phyloP scores from a whole-genome alignment of 2,329 filamentous ascomycete genomes.

The Zasmidium angulare region DNA sequence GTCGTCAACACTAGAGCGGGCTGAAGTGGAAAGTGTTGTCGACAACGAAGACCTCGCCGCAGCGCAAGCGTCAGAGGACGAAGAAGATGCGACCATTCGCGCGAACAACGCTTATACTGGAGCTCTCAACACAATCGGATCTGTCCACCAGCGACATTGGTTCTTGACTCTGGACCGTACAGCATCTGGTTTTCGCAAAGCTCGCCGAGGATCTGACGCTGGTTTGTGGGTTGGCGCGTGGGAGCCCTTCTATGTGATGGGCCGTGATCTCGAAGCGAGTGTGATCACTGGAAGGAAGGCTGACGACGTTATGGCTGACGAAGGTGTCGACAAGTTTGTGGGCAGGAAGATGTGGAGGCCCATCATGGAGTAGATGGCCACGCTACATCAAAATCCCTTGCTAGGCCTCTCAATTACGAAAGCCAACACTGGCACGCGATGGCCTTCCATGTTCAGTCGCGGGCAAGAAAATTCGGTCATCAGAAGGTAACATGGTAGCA shows the following conservation, averaged over 20 bases:
- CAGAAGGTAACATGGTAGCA: slow-evolving; percentile 68
- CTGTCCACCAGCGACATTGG: slow-evolving; percentile 67
- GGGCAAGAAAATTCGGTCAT: slow-evolving; percentile 76
- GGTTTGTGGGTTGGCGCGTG: slow-evolving; percentile 43
- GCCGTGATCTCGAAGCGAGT: slow-evolving; percentile 63
- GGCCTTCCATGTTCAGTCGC: slow-evolving; percentile 68
- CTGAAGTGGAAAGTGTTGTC: neutral
- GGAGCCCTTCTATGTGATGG: slow-evolving; percentile 61
- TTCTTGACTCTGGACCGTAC: slow-evolving; percentile 62
- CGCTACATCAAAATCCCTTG: too few relatives aligned
- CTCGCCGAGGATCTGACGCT: slow-evolving; percentile 27
- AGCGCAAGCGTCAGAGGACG: slow-evolving; percentile 32
- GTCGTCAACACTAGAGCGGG: neutral
- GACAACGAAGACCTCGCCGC: slow-evolving; percentile 22
- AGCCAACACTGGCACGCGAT: slow-evolving; percentile 17
- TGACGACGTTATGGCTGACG: slow-evolving; percentile 60
- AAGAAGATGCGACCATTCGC: slow-evolving; percentile 52
- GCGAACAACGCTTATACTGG: slow-evolving; percentile 66
- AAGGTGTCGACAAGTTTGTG: slow-evolving; percentile 58
- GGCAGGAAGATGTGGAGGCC: slow-evolving; percentile 61
- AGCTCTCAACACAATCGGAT: slow-evolving; percentile 64
- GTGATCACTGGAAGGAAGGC: slow-evolving; percentile 63
- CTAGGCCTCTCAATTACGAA: too few relatives aligned
- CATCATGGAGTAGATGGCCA: slow-evolving; percentile 32
- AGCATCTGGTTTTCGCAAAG: slow-evolving; percentile 57